A percentile compares a stretch with the other conserved stretches of the same genome.
These are phyloP conservation scores for Hyaloscypha bicolor DNA, from an alignment of 495 filamentous ascomycete species.

Conservation along the genomic window DNA sequence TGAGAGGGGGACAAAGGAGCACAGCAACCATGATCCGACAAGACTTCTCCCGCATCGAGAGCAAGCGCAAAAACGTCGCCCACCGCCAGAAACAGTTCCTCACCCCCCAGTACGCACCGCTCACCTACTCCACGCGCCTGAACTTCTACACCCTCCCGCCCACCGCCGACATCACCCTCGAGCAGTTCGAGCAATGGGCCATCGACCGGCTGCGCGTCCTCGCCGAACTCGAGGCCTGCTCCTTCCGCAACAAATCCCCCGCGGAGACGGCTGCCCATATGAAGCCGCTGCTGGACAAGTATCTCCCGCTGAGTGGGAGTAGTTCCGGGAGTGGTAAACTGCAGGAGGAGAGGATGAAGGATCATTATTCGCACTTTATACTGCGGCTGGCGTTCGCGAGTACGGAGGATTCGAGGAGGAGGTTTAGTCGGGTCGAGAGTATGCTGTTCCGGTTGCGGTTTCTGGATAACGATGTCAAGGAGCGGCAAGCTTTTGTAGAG, in stretches of 20 bases:
- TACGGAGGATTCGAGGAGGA: slow-evolving; percentile 87
- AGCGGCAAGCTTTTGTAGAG: slow-evolving; percentile 76
- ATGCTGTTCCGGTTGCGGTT: slow-evolving; percentile 86
- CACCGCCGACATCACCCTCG: slow-evolving; percentile 91
- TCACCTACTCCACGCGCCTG: slow-evolving; percentile 80
- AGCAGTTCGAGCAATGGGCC: slow-evolving; percentile 99
- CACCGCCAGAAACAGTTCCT: slow-evolving; percentile 88
- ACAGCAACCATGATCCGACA: slow-evolving; percentile 67
- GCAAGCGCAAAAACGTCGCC: slow-evolving; percentile 75
- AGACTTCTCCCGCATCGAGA: slow-evolving; percentile 72
- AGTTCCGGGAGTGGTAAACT: background rate
- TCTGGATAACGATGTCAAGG: slow-evolving; percentile 65
- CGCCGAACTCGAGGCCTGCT: slow-evolving; percentile 92
- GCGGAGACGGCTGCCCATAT: slow-evolving; percentile 80
- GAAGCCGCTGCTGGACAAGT: slow-evolving; percentile 78
- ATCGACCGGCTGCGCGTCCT: slow-evolving; percentile 91
- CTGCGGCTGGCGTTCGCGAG: slow-evolving; percentile 89
- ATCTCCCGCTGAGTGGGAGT: slow-evolving; percentile 64
- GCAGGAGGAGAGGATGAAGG: slow-evolving; percentile 81
- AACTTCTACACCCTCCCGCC: slow-evolving; percentile 92
- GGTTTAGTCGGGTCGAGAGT: slow-evolving; percentile 85
- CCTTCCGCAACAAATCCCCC: slow-evolving; percentile 84
- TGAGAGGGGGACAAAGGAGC: slow-evolving; percentile 1
- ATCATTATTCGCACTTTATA: slow-evolving; percentile 98
- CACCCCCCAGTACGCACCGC: slow-evolving; percentile 65